These are phyloP conservation scores for Plantago rigida DNA, from an alignment of 305 asterid genomes.

Conservation along the genomic window DNA sequence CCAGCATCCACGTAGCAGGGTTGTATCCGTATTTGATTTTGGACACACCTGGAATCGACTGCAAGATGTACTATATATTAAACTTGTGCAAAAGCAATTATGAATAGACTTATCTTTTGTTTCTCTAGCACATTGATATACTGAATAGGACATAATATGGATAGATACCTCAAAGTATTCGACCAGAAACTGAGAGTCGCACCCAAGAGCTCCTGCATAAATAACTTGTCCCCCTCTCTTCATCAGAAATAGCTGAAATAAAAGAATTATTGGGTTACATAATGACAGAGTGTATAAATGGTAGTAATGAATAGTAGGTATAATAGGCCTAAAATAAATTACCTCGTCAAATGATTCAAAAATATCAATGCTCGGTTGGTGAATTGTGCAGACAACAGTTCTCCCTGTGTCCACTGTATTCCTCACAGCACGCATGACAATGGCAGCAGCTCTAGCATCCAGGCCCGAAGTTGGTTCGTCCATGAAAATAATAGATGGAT, in stretches of 20 bases:
- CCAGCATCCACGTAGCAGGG: constrained; percentile 96
- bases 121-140: neutral
- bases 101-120: neutral
- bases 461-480: constrained; percentile 96
- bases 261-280: neutral
- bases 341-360: constrained; percentile 97
- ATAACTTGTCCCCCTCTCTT: constrained; percentile 88
- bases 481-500: constrained; percentile 94
- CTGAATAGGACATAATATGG: neutral
- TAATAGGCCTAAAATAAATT: neutral
- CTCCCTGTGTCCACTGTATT: constrained; percentile 88
- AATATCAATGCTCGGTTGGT: constrained; percentile 87
- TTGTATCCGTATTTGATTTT: constrained; percentile 64
- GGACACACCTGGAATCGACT: constrained; percentile 80
- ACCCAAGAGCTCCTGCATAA: constrained; percentile 77
- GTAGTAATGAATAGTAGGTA: neutral
- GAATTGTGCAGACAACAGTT: constrained; percentile 89
- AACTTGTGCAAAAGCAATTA: neutral
- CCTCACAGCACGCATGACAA: constrained; percentile 88
- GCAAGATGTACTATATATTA: constrained; percentile 12
- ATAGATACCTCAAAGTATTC: constrained; percentile 53
- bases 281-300: neutral
- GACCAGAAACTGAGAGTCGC: constrained; percentile 46
- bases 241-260: constrained; percentile 54
- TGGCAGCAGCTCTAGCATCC: constrained; percentile 99